A percentile compares a stretch with the other conserved stretches of the same genome.
Conservation (phyloP, 2,329 filamentous ascomycete species). For the Ophiocordyceps unilateralis region DNA sequence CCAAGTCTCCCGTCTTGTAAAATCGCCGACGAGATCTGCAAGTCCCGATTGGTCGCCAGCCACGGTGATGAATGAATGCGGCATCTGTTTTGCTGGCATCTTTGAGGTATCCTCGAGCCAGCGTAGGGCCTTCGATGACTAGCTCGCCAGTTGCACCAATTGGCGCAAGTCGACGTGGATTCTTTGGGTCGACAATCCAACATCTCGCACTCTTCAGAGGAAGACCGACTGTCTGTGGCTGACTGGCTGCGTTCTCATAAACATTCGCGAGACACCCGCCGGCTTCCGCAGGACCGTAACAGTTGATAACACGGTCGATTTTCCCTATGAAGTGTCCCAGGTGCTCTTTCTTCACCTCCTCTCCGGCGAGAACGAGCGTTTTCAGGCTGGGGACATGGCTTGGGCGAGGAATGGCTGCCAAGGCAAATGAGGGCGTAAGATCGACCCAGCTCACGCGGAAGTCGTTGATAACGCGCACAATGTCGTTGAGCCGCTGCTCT, state of each 20-base stretch:
- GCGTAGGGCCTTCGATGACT: slow-evolving; percentile 20
- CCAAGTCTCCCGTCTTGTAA: slow-evolving; percentile 31
- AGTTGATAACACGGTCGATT: not conserved
- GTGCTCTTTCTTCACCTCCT: slow-evolving; percentile 1
- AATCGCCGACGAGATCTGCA: slow-evolving; percentile 4
- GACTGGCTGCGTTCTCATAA: not conserved
- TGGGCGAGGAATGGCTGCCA: slow-evolving; percentile 2
- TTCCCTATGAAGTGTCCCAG: not conserved
- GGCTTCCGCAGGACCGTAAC: slow-evolving; percentile 1
- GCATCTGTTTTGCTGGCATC: slow-evolving; percentile 24
- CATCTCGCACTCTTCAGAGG: not conserved
- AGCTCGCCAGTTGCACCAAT: slow-evolving; percentile 16
- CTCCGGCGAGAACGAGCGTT: slow-evolving; percentile 2
- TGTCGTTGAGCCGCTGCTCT: slow-evolving; percentile 5
- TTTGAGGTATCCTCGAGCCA: slow-evolving; percentile 32
- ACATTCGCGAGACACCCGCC: not conserved
- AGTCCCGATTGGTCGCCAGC: not conserved
- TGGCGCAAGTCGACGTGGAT: slow-evolving; percentile 9
- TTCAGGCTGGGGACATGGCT: slow-evolving; percentile 1
- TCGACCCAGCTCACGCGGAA: slow-evolving; percentile 1
- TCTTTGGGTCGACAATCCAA: slow-evolving; percentile 13
- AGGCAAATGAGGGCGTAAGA: slow-evolving; percentile 5
- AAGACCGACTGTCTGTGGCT: not conserved
- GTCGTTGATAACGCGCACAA: slow-evolving; percentile 3
- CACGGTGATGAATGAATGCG: slow-evolving; percentile 9